Conservation (phyloP, 1,284 basidiomycete genomes). For the Austropuccinia psidii region DNA sequence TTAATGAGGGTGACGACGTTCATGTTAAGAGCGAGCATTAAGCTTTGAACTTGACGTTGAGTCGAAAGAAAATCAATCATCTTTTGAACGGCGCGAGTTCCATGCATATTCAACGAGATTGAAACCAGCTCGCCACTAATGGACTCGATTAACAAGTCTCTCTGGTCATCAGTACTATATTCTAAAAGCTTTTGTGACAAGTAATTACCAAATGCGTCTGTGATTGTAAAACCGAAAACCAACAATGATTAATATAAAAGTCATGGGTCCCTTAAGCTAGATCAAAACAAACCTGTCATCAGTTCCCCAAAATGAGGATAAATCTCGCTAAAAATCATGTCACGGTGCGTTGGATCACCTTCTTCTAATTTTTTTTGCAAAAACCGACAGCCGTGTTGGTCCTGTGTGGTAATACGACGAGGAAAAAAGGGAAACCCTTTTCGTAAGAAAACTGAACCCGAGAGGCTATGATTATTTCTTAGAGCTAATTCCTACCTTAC, state of each 20-base stretch:
- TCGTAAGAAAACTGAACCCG: constrained; percentile 63
- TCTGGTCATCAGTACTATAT: constrained; percentile 94
- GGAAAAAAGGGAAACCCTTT: background rate
- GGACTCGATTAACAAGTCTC: constrained; percentile 93
- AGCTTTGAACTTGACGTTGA: constrained; percentile 88
- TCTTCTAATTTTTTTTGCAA: constrained; percentile 99
- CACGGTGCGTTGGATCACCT: constrained; percentile 82
- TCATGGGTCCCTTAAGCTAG: background rate
- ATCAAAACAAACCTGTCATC: constrained; percentile 68
- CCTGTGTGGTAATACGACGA: constrained; percentile 77
- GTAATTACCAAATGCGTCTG: constrained; percentile 98
- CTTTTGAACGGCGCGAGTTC: constrained; percentile 97
- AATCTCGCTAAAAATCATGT: constrained; percentile 99
- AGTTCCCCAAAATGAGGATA: constrained; percentile 96
- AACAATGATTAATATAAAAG: background rate
- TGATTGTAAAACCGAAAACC: background rate
- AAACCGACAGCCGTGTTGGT: constrained; percentile 98
- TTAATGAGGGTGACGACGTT: constrained; percentile 99
- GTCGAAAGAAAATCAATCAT: constrained; percentile 99
- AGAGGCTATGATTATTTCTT: background rate
- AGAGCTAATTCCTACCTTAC: constrained; percentile 5
- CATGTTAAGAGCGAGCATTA: constrained; percentile 90
- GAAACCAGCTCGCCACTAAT: constrained; percentile 95
- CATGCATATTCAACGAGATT: constrained; percentile 99
- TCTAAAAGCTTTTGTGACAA: constrained; percentile 97